A percentile compares a stretch with the other conserved stretches of the same genome.
Evolutionary conservation across 768 basidiomycete species (phyloP).

Genomic region (Solioccasus polychromus): DNA sequence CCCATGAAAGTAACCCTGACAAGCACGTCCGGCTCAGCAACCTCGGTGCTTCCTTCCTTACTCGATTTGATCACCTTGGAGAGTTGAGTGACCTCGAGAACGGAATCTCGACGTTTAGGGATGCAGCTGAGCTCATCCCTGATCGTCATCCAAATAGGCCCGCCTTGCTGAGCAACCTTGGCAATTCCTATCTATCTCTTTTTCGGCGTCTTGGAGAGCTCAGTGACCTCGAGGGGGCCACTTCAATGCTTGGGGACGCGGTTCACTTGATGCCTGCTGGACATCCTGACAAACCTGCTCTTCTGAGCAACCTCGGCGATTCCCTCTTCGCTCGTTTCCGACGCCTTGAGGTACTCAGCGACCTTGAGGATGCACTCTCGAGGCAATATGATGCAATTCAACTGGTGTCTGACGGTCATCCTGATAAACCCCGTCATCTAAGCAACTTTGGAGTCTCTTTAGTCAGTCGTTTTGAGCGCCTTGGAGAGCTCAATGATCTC

Average conservation of each 20-base stretch:
- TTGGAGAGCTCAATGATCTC: not conserved
- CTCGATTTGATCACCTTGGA: not conserved
- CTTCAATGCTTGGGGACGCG: not conserved
- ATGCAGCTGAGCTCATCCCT: not conserved
- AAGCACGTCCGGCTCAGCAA: no score
- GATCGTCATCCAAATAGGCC: not conserved
- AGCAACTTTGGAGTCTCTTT: constrained; percentile 1
- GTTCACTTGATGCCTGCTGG: constrained; percentile 6
- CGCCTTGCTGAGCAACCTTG: not conserved
- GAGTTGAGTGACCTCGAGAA: not conserved
- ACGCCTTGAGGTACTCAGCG: no score
- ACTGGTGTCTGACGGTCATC: not conserved
- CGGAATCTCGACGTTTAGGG: not conserved
- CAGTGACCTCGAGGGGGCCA: not conserved
- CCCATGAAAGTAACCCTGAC: constrained; percentile 2
- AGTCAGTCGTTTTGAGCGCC: not conserved
- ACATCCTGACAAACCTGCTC: not conserved
- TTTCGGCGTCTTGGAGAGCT: not conserved
- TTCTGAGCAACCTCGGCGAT: constrained; percentile 5
- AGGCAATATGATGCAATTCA: no score
- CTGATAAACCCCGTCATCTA: not conserved
- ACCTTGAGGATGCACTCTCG: no score
- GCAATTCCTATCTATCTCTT: not conserved
- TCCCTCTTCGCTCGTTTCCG: not conserved
- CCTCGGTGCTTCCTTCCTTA: not conserved